A percentile compares a stretch with the other conserved stretches of the same genome.
Evolutionary conservation across 331 rosid species (phyloP).

Genomic region (Rosa hybrid): DNA sequence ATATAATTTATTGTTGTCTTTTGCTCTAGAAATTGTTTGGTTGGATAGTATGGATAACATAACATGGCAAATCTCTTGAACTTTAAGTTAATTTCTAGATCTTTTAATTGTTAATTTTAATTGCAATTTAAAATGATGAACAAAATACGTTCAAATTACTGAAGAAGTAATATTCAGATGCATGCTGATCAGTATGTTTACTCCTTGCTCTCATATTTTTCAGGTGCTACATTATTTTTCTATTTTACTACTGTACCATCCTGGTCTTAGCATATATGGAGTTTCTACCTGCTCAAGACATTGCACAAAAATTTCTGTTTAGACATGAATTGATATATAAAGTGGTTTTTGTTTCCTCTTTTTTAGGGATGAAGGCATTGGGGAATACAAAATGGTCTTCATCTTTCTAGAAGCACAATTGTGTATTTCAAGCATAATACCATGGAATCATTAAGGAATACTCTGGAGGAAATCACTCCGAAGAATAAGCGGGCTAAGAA

Average conservation of each 20-base stretch:
- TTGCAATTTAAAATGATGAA: not conserved
- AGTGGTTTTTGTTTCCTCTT: conserved; percentile 13
- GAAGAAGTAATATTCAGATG: conserved; percentile 8
- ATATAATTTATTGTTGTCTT: not conserved
- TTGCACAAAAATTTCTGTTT: not conserved
- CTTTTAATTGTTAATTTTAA: not conserved
- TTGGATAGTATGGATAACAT: not conserved
- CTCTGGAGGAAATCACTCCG: conserved; percentile 66
- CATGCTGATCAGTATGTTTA: not conserved
- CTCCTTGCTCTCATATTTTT: not conserved
- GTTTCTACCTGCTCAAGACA: conserved; percentile 4
- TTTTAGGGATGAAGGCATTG: conserved; percentile 97
- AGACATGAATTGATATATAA: not conserved
- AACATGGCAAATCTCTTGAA: not conserved
- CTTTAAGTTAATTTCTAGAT: not conserved
- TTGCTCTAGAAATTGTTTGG: conserved; percentile 8
- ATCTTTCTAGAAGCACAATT: conserved; percentile 92
- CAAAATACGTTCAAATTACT: not conserved
- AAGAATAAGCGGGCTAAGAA: conserved; percentile 61
- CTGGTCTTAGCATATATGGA: not conserved
- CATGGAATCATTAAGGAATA: conserved; percentile 71
- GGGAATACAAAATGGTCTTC: conserved; percentile 94
- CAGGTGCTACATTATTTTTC: not conserved
- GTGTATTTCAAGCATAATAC: conserved; percentile 89
- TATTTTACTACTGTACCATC: not conserved